phyloP scores from a whole-genome alignment of 2,329 filamentous ascomycete species.

The Lasiodiplodia theobromae region DNA sequence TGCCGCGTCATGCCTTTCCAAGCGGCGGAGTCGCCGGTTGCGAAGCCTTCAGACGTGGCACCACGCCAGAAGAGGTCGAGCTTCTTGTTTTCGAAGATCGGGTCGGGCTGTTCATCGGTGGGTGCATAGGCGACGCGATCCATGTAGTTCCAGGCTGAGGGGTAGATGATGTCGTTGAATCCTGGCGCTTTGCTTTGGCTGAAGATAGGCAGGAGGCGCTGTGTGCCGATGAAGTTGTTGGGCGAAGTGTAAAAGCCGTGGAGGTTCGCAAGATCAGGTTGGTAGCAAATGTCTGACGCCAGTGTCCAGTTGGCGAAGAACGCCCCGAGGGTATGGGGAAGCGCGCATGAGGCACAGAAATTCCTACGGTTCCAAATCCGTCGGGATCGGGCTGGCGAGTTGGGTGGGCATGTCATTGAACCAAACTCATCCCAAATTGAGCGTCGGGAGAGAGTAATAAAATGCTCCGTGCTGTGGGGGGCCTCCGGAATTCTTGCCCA shows the following conservation, averaged over 20 bases:
- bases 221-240: conserved; percentile 66
- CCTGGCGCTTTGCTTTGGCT: conserved; percentile 74
- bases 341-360: conserved; percentile 69
- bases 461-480: conserved; percentile 34
- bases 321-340: conserved; percentile 70
- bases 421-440: conserved; percentile 52
- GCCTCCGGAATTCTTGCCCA: conserved; percentile 48
- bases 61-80: conserved; percentile 78
- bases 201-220: conserved; percentile 75
- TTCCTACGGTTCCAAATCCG: conserved; percentile 66
- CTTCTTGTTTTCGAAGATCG: conserved; percentile 66
- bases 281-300: conserved; percentile 74
- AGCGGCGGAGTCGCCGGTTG: conserved; percentile 45
- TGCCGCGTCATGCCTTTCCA: conserved; percentile 75
- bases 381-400: conserved; percentile 30
- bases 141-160: conserved; percentile 68
- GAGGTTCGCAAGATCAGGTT: conserved; percentile 76
- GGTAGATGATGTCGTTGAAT: conserved; percentile 80
- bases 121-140: conserved; percentile 63
- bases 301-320: conserved; percentile 71
- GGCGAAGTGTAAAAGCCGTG: conserved; percentile 77
- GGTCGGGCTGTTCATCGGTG: conserved; percentile 59
- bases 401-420: conserved; percentile 59
- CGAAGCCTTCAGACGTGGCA: conserved; percentile 64
- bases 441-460: conserved; percentile 46